Base-by-base conservation (phyloP, 768 basidiomycete genomes). In the Tephrocybe sp. region DNA sequence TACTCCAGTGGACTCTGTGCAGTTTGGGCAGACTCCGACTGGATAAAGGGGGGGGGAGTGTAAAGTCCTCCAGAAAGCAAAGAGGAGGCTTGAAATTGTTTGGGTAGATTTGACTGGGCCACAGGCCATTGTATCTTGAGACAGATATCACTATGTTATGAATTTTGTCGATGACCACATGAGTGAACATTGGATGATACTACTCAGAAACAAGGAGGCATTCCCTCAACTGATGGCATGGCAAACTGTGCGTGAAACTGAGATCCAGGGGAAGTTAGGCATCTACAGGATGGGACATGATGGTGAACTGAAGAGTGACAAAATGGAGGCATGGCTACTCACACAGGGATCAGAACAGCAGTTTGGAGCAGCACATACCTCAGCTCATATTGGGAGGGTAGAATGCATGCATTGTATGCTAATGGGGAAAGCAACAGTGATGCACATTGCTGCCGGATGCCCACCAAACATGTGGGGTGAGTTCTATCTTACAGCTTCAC, bases 71-170 rank as follows among this genome's bases (percentile, higher is more conserved):
- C 27, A 30, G 25, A 31, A 38, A 35, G 43, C 28, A 6, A 45
- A 26, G 19, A 11, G 44, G 18, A 46, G n/a, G n/a, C 19, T 52
- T 4, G 50, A 27, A 22, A 52, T 36, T 18, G 39, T 52, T n/a
- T 54, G 43, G 36, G 25, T 46, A 25, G 50, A 52, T 34, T 18
- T 46, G 11, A 34, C 38, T 2, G 50, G 50, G 2, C 50, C 50
- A 2, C 3, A 16, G 13, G 7, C 27, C 24, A 30, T 46, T 5
- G 8, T 30, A 46, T 52, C 44, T 13, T 5, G 42, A 21, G 6
- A n/a, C 6, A 19, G 36, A 19, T 6, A 37, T n/a, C 5, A 37
- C 12, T 19, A 37, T n/a, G 12, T 37, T 2, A n/a, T 37, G 6
- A 12, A 37, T 12, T 4, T 37, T 7, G 36, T 37, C 5, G 36